Percentiles rank a stretch among this genome's conserved stretches.
Conservation (phyloP, 2,329 filamentous ascomycete species). For the Rhynchosporium agropyri region DNA sequence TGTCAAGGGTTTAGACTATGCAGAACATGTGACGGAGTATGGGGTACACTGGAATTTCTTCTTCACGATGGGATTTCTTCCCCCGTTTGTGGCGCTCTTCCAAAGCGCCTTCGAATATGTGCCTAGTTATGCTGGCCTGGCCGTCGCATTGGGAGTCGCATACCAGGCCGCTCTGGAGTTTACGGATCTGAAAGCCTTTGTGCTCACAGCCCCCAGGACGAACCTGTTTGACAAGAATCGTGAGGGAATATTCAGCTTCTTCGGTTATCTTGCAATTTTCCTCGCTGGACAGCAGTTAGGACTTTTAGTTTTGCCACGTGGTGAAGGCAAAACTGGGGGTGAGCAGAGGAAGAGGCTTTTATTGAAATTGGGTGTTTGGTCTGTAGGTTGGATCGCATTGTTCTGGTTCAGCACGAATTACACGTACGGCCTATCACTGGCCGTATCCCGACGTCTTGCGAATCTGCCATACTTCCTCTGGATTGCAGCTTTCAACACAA, state of each 20-base stretch:
- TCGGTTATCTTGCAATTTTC: constrained; percentile 94
- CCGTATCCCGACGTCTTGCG: constrained; percentile 84
- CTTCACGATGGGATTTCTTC: constrained; percentile 88
- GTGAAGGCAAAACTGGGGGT: constrained; percentile 47
- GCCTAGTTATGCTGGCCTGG: constrained; percentile 76
- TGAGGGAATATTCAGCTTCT: constrained; percentile 93
- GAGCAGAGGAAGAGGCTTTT: constrained; percentile 61
- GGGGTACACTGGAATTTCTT: constrained; percentile 99
- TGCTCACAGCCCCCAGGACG: constrained; percentile 78
- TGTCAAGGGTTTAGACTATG: constrained; percentile 94
- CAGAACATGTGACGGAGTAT: constrained; percentile 96
- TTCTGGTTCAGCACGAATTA: constrained; percentile 72
- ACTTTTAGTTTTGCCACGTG: constrained; percentile 72
- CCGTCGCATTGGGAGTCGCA: constrained; percentile 64
- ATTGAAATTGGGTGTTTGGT: constrained; percentile 65
- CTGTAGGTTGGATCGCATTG: constrained; percentile 67
- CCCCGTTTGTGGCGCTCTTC: constrained; percentile 84
- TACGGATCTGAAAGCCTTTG: constrained; percentile 78
- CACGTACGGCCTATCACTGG: constrained; percentile 69
- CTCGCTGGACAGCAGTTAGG: constrained; percentile 85
- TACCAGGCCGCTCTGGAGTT: constrained; percentile 80
- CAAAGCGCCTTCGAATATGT: constrained; percentile 71
- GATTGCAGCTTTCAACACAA: constrained; percentile 87
- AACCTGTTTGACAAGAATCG: constrained; percentile 86
- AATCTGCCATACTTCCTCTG: constrained; percentile 94